Evolutionary conservation across 176 grass and related monocot species (phyloP).

Genomic region (Cenchrus americanus): DNA sequence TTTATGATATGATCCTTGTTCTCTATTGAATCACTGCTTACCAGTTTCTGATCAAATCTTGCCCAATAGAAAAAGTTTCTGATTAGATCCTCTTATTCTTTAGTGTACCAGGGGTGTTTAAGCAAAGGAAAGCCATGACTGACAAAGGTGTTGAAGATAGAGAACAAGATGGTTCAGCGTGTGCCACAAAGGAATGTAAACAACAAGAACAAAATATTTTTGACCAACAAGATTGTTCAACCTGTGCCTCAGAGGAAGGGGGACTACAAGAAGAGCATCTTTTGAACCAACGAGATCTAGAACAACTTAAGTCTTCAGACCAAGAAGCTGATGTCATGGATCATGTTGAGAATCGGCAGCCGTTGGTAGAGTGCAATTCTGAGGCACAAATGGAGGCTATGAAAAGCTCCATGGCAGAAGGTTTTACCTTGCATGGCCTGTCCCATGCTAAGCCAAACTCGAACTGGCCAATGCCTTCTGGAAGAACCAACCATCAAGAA

Average conservation of each 20-base stretch:
- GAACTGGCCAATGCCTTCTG: background rate
- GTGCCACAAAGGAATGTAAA: constrained; percentile 13
- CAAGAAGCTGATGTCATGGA: background rate
- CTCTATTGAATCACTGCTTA: background rate
- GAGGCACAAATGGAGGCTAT: constrained; percentile 1
- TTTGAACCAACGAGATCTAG: background rate
- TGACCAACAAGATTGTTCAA: constrained; percentile 18
- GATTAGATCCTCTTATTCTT: constrained; percentile 16
- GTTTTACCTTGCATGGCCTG: background rate
- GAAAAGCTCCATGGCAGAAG: background rate
- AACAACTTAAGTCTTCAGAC: background rate
- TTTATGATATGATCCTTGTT: background rate
- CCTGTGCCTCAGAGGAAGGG: background rate
- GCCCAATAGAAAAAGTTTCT: background rate
- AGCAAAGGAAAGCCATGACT: constrained; percentile 20
- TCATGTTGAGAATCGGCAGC: background rate
- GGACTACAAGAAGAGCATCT: background rate
- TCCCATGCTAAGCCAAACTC: background rate
- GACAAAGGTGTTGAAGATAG: constrained; percentile 16
- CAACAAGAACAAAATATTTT: constrained; percentile 27
- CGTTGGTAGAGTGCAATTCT: background rate
- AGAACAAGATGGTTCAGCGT: constrained; percentile 19
- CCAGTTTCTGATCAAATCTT: constrained; percentile 9
- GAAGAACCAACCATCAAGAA: constrained; percentile 10
- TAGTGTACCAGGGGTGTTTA: constrained; percentile 58